phyloP scores from a whole-genome alignment of 805 yeast species.

The Candida coquimbonensis region DNA sequence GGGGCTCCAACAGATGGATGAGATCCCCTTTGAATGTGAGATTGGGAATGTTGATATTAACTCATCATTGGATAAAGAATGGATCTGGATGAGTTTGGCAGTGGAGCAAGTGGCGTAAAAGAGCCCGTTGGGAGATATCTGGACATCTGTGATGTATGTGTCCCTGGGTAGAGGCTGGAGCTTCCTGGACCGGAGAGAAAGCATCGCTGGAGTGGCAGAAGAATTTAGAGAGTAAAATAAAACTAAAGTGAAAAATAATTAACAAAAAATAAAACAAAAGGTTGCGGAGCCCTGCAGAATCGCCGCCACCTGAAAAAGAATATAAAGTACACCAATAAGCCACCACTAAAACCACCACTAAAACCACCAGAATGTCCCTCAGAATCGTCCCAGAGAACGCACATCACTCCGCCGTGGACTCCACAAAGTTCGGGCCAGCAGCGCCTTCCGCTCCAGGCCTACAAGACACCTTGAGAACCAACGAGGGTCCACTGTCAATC shows the following conservation, averaged over 20 bases:
- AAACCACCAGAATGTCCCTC: conserved; percentile 18
- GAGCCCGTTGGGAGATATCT: conserved; percentile 55
- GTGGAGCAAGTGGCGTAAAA: conserved; percentile 52
- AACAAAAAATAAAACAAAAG: no score
- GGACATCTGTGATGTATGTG: conserved; percentile 34
- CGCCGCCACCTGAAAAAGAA: not conserved
- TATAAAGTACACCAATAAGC: no score
- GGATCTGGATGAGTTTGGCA: conserved; percentile 28
- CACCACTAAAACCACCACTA: not conserved
- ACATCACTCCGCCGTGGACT: conserved; percentile 40
- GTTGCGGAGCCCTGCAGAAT: not conserved
- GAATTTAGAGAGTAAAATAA: no score
- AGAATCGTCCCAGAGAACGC: conserved; percentile 49
- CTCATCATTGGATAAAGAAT: conserved; percentile 31
- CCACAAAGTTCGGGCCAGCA: conserved; percentile 41
- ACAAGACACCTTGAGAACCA: conserved; percentile 60
- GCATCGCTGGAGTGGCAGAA: not conserved
- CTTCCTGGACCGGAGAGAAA: not conserved
- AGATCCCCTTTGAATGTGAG: conserved; percentile 68
- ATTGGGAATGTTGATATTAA: conserved; percentile 24
- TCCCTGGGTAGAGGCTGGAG: not conserved
- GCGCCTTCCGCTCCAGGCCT: conserved; percentile 63
- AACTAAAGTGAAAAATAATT: no score
- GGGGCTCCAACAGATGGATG: conserved; percentile 74
- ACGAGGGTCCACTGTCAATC: conserved; percentile 49